Evolutionary conservation across 83 land plant species (phyloP), one percentile per base, ranked within the genome.

Genomic region (Picea abies): DNA sequence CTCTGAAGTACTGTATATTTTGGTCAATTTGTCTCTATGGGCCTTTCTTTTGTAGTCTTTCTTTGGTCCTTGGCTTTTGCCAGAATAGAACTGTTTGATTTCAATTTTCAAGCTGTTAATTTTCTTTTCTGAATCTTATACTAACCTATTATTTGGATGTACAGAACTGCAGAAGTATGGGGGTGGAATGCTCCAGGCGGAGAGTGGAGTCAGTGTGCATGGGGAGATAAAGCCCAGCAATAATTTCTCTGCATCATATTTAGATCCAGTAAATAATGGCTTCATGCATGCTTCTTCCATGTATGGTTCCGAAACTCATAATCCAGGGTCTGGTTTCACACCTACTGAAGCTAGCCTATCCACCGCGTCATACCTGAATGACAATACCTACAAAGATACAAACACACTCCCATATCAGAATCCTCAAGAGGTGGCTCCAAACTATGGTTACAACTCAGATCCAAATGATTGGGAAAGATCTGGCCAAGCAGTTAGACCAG

Each of bases 151-250:
- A 69, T 69, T 69, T 69, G 10, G 0, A 10, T 73, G 56, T 9
- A 73, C 77, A 73, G 58, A 73, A 73, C 16, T 73, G 77, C 77
- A 73, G 20, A 22, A 47, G 58, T 8, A 22, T 73, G 77, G 56
- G 56, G 56, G 77, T 73, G 77, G 77, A 47, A 44, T 52, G n/a
- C 47, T 44, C 58, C 26, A 44, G 44, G 77, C 22, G 5, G 58
- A 73, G 29, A 47, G 52, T 73, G 77, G 56, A 20, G 11, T 47
- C 47, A 14, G 56, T 41, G 47, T 44, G 20, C 52, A n/a, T 49
- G 56, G 58, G 19, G 56, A 44, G 26, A 44, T 41, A n/a, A 73
- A 19, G 22, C 58, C 77, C 47, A 73, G 26, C 56, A 44, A 47
- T 44, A 73, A n/a, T 41, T 73, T 73, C 47, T 41, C 22, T 22